Conservation (phyloP, 495 filamentous ascomycete species). For the Lophium mytilinum region DNA sequence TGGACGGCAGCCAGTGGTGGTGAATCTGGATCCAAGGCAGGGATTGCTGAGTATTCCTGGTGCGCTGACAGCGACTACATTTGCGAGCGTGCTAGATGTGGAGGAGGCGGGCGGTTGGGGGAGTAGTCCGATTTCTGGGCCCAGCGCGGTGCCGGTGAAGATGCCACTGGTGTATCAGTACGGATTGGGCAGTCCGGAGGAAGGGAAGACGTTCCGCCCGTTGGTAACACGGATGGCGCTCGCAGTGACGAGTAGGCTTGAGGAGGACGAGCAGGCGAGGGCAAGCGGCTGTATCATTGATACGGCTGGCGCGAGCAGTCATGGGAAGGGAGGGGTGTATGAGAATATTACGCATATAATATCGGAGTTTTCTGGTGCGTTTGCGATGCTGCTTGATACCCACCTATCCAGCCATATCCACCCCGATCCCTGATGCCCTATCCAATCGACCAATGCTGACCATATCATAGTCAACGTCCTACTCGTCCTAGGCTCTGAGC, state of each 20-base stretch:
- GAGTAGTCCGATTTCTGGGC: conserved; percentile 80
- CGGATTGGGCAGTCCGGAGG: conserved; percentile 66
- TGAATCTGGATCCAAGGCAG: conserved; percentile 80
- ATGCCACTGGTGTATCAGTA: conserved; percentile 88
- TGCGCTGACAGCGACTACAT: conserved; percentile 72
- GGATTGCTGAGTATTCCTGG: conserved; percentile 81
- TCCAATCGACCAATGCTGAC: conserved; percentile 5
- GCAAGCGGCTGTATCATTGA: conserved; percentile 78
- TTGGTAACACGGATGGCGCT: conserved; percentile 71
- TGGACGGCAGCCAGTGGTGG: conserved; percentile 70
- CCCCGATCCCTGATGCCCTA: not conserved
- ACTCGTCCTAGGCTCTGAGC: conserved; percentile 75
- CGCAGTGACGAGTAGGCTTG: conserved; percentile 66
- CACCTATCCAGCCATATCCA: no score
- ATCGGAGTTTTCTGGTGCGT: conserved; percentile 71
- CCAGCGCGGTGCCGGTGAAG: conserved; percentile 80
- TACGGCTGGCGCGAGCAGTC: conserved; percentile 60
- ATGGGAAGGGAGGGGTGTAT: conserved; percentile 52
- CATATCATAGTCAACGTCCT: conserved; percentile 57
- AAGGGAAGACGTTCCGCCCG: conserved; percentile 65
- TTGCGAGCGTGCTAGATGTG: conserved; percentile 78
- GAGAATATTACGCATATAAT: conserved; percentile 76
- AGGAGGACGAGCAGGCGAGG: conserved; percentile 64
- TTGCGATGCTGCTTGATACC: not conserved
- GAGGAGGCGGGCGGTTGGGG: conserved; percentile 72